Conservation (phyloP, 768 basidiomycete species). For the Heimioporus sp. region DNA sequence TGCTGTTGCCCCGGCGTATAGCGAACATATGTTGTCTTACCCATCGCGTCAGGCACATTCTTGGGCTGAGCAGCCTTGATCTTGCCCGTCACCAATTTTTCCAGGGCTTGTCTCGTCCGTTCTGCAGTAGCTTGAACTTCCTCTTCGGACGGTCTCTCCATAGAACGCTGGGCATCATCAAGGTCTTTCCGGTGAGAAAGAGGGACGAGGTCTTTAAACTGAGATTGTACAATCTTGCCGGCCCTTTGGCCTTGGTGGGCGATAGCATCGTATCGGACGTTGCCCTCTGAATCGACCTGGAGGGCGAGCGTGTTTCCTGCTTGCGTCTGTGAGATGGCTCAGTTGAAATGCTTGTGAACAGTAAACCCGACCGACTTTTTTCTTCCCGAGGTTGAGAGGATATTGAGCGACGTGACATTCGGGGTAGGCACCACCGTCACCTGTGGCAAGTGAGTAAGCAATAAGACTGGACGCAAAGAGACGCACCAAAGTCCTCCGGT, state of each 20-base stretch:
- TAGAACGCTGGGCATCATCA: slow-evolving; percentile 61
- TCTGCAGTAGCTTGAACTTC: slow-evolving; percentile 91
- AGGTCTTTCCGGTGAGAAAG: slow-evolving; percentile 87
- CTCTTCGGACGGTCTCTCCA: slow-evolving; percentile 95
- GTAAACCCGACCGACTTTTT: slow-evolving; percentile 62
- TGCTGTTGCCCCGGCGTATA: slow-evolving; percentile 95
- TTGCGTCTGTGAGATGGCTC: slow-evolving; percentile 55
- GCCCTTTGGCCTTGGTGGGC: slow-evolving; percentile 91
- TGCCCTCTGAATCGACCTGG: slow-evolving; percentile 95
- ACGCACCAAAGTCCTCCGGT: slow-evolving; percentile 82
- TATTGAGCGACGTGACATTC: slow-evolving; percentile 98
- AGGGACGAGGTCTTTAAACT: slow-evolving; percentile 97
- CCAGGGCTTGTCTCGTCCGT: slow-evolving; percentile 85
- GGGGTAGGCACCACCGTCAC: slow-evolving; percentile 85
- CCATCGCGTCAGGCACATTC: slow-evolving; percentile 82
- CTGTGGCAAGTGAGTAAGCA: slow-evolving; percentile 33
- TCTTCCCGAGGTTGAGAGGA: slow-evolving; percentile 91
- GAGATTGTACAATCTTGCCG: slow-evolving; percentile 86
- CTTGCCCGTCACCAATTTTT: slow-evolving; percentile 91
- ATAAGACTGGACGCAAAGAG: background rate
- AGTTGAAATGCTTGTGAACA: background rate
- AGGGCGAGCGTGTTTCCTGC: slow-evolving; percentile 94
- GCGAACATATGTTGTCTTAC: slow-evolving; percentile 87
- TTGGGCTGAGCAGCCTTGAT: slow-evolving; percentile 99
- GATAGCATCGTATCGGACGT: slow-evolving; percentile 96